Evolutionary conservation across 345 rosid species (phyloP).

Genomic region (Adansonia digitata): DNA sequence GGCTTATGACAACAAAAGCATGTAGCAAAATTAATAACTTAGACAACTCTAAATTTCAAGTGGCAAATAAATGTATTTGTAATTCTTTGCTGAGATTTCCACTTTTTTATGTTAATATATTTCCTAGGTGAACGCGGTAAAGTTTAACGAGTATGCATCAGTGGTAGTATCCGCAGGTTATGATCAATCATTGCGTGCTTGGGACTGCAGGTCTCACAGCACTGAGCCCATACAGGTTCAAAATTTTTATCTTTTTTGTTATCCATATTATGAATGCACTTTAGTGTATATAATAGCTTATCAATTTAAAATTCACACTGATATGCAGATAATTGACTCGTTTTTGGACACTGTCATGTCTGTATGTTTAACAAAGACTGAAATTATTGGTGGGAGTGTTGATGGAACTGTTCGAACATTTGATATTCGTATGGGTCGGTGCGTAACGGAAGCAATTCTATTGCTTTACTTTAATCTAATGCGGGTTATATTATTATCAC

Average conservation of each 20-base stretch:
- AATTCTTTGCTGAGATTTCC: not conserved
- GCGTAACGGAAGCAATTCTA: constrained; percentile 2
- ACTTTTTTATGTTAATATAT: not conserved
- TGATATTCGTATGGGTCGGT: constrained; percentile 94
- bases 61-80: not conserved
- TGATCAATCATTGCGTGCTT: constrained; percentile 82
- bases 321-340: constrained; percentile 63
- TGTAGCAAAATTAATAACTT: no score
- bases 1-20: not conserved
- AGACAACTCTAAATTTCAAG: not conserved
- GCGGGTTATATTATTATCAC: not conserved
- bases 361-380: constrained; percentile 83
- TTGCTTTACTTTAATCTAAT: not conserved
- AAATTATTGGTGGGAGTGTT: constrained; percentile 93
- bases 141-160: constrained; percentile 41
- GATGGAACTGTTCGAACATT: constrained; percentile 98
- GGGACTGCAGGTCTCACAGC: constrained; percentile 97
- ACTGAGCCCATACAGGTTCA: constrained; percentile 90
- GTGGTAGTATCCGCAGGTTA: constrained; percentile 93
- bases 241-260: not conserved
- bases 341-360: constrained; percentile 94
- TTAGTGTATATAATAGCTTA: not conserved
- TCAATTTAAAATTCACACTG: not conserved
- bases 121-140: constrained; percentile 55
- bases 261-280: not conserved